These are phyloP conservation scores for Aspergillus wentii DNA, from an alignment of 495 filamentous ascomycete genomes.

Conservation along the genomic window DNA sequence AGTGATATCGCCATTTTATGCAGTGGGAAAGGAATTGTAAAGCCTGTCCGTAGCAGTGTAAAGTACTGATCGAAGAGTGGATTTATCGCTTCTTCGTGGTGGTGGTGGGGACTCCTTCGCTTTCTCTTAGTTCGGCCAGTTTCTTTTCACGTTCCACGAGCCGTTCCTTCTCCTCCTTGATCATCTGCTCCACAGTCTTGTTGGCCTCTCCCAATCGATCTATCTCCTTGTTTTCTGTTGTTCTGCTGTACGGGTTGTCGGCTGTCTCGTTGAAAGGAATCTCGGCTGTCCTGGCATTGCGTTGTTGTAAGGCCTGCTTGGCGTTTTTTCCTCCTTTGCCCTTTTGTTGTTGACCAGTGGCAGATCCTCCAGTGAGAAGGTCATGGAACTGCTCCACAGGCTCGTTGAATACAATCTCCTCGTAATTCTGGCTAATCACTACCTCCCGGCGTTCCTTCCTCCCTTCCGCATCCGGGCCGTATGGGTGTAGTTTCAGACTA, in stretches of 20 bases:
- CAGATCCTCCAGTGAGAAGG: conserved; percentile 61
- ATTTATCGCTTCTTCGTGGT: conserved; percentile 44
- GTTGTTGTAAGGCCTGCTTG: conserved; percentile 41
- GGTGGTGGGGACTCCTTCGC: conserved; percentile 34
- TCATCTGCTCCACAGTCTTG: conserved; percentile 66
- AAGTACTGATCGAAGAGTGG: neutral
- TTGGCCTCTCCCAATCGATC: conserved; percentile 52
- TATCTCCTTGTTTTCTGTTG: conserved; percentile 67
- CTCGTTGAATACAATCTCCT: conserved; percentile 94
- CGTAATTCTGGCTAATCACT: conserved; percentile 72
- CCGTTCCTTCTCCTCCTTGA: conserved; percentile 62
- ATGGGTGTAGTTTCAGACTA: conserved; percentile 85
- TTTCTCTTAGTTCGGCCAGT: conserved; percentile 58
- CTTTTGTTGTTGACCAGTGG: conserved; percentile 22
- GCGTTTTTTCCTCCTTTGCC: conserved; percentile 42
- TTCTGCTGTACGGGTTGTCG: conserved; percentile 66
- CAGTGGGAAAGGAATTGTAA: too few relatives aligned
- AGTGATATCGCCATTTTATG: too few relatives aligned
- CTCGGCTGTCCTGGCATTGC: conserved; percentile 60
- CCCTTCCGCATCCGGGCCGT: conserved; percentile 73
- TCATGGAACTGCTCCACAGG: conserved; percentile 87
- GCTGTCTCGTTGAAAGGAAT: conserved; percentile 60
- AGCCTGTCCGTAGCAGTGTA: too few relatives aligned
- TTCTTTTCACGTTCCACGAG: conserved; percentile 57
- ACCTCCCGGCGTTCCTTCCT: conserved; percentile 59